Evolutionary conservation across 495 filamentous ascomycete genomes (phyloP), one percentile per base, ranked within the genome.

Genomic region (Poronia punctata): DNA sequence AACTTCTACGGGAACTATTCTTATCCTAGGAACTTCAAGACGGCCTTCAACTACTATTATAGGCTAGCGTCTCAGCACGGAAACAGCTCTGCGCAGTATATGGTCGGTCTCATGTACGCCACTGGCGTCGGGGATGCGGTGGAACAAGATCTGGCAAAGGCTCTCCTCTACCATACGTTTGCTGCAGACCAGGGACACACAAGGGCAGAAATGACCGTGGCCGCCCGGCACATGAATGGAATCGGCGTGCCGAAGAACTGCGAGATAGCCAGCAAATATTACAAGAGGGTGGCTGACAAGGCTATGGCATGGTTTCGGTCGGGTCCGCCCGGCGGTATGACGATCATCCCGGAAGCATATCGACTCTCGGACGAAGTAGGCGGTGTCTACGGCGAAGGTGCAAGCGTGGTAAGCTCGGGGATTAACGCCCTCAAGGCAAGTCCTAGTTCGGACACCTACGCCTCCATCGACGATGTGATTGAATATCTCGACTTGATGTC

Each of bases 1-100:
- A 95, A 88, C 60, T 95, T 96, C 61, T 87, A 92, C 57, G 93
- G 92, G 60, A 95, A 96, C 61, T 97, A 78, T 62, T 80, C 87
- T 5, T 75, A 96, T 59, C 89, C 92, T 3, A 74, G 80, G 39
- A 79, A 95, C 57, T 89, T 95, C 61, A 70, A 69, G 34, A 74
- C 80, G 36, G 87, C 93, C 1, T 95, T 96, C 57, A 63, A 74
- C 35, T 75, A 84, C 62, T 99, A 96, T 53, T 71, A 84, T 40
- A 68, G 79, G 36, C 72, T 97, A 5, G 87, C 93, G 1, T 72
- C 73, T 27, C 55, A 82, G 43, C 77, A 81, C 38, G 93, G 90
- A 17, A 97, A 99, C 59, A 80, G 72, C 52, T 88, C 93, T 15
- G 92, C 93, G 1, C 87, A 94, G 61, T 79, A 90, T 60, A 95